Conservation (phyloP, 202 grass and related monocot genomes). For the Zoysia matrella region DNA sequence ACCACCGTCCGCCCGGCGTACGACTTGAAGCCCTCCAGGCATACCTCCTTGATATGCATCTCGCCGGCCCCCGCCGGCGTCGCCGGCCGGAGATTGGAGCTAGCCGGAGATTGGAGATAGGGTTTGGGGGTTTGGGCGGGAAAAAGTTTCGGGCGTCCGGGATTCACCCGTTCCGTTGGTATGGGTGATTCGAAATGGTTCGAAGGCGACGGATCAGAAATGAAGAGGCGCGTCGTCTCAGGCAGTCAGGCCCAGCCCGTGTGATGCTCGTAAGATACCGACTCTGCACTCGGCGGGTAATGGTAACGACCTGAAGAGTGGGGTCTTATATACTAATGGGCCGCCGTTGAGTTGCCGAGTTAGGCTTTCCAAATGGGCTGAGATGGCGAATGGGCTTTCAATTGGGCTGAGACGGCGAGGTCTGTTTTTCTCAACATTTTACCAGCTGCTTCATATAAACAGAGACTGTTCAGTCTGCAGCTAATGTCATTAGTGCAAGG, state of each 20-base stretch:
- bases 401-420: too few relatives aligned
- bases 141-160: constrained; percentile 21
- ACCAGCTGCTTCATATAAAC: too few relatives aligned
- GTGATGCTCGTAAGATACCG: too few relatives aligned
- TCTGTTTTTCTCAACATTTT: too few relatives aligned
- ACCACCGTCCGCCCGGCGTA: constrained; percentile 93
- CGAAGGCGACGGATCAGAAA: not conserved
- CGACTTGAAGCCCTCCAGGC: constrained; percentile 95
- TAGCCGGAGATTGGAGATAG: constrained; percentile 21
- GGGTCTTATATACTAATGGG: too few relatives aligned
- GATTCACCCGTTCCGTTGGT: constrained; percentile 16
- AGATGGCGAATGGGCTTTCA: too few relatives aligned
- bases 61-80: constrained; percentile 29
- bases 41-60: constrained; percentile 98
- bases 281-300: too few relatives aligned
- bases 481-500: constrained; percentile 17
- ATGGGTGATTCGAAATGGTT: constrained; percentile 45
- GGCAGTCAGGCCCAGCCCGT: too few relatives aligned
- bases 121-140: constrained; percentile 51
- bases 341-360: too few relatives aligned
- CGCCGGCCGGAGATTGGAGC: constrained; percentile 33
- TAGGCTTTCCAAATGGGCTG: too few relatives aligned
- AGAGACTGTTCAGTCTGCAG: not conserved
- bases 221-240: too few relatives aligned
- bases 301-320: too few relatives aligned